Evolutionary conservation across 352 stramenopile genomes (phyloP), one percentile per base, ranked within the genome.

Genomic region (Pythium aquatile): DNA sequence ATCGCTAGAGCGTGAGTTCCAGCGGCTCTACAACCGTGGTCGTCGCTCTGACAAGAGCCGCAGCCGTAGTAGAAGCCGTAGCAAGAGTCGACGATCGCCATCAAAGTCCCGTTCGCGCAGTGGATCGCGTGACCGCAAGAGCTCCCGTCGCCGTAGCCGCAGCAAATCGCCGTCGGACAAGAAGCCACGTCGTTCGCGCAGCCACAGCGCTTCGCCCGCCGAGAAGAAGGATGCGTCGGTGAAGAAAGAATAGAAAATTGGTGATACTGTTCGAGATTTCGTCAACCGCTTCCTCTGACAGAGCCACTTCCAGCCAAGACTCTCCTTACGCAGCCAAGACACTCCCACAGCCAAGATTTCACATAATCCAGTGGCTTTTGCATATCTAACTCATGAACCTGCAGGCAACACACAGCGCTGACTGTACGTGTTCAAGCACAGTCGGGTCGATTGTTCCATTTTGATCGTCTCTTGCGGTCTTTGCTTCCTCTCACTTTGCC

Each of bases 21-120:
- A 97, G 66, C 81, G 73, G 33, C 83, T 91, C 58, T 96, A 93
- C 68, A 95, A 96, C 61, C 83, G 80, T 53, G 80, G 76, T 42
- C 68, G 63, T 8, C 84, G 78, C 71, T 73, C 53, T 7, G 87
- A 79, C 65, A 77, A 75, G 60, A 88, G 74, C 47, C 60, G 71
- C 29, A 84, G 79, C 53, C 72, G 69, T 16, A 83, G 75, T 39
- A 69, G 78, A 39, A 82, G 69, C 54, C 56, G 63, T 32, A 77
- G 75, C 40, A 72, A 70, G 35, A 78, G 69, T 35, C 69, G 70
- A 35, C 75, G 68, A 32, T 89, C 81, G 16, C 75, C 66, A 32
- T 89, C 81, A 14, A 76, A 74, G 44, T 88, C 79, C 28, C 70
- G 73, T 40, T 48, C 40, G n/a, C 44, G 44, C 11, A 83, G 83